Evolutionary conservation across 257 asterid genomes (phyloP).

Genomic region (Schizonepeta tenuifolia): DNA sequence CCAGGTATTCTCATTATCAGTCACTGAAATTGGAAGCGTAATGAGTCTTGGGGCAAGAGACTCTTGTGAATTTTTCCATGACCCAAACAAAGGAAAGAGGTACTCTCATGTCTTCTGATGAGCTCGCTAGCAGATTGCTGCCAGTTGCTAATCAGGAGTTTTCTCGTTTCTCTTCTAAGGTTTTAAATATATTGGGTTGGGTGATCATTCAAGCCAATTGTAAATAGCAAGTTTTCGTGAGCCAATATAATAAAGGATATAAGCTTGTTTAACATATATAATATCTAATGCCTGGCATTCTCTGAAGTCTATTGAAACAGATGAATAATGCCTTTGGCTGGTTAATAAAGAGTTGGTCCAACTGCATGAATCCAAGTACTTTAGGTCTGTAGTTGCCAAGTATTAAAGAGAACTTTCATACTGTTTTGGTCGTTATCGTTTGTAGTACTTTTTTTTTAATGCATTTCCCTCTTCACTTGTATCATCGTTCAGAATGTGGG

Average conservation of each 20-base stretch:
- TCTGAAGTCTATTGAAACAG: conserved; percentile 13
- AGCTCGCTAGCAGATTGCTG: conserved; percentile 22
- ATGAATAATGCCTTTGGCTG: conserved; percentile 1
- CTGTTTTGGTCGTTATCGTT: not conserved
- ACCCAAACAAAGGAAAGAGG: conserved; percentile 90
- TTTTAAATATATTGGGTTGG: conserved; percentile 4
- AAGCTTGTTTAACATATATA: not conserved
- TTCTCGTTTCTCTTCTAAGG: not conserved
- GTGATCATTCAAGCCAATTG: conserved; percentile 7
- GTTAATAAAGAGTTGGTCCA: conserved; percentile 2
- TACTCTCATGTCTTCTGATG: conserved; percentile 32
- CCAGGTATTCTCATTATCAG: conserved; percentile 89
- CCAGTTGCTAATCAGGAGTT: conserved; percentile 9
- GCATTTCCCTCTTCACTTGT: not conserved
- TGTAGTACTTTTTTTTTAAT: not conserved
- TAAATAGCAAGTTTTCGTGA: not conserved
- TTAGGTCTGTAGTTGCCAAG: not conserved
- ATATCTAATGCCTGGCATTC: not conserved
- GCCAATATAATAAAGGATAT: not conserved
- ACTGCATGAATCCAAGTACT: not conserved
- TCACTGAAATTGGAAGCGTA: conserved; percentile 73
- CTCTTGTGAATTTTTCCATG: conserved; percentile 96
- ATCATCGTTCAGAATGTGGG: conserved; percentile 12
- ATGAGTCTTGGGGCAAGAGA: conserved; percentile 87
- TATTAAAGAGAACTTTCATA: not conserved